These are phyloP conservation scores for Barnettozyma wickerhamii DNA, from an alignment of 805 yeast genomes.

Conservation along the genomic window DNA sequence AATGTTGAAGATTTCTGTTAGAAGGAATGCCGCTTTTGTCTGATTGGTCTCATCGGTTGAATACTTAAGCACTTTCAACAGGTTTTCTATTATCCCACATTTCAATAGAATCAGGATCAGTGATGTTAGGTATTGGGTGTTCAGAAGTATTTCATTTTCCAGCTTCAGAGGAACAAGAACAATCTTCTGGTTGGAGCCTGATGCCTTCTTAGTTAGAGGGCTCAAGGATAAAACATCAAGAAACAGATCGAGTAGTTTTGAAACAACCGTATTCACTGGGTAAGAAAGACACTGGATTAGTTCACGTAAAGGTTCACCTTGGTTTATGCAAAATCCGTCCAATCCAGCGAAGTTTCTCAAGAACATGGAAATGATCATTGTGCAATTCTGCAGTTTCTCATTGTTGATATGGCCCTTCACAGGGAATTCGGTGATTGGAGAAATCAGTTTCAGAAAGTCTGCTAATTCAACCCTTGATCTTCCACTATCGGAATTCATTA, in stretches of 20 bases:
- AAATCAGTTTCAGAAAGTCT: constrained; percentile 57
- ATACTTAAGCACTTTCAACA: constrained; percentile 39
- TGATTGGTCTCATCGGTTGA: constrained; percentile 41
- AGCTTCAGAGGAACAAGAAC: constrained; percentile 28
- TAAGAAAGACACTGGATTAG: constrained; percentile 58
- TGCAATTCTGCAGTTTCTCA: constrained; percentile 55
- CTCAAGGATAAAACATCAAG: constrained; percentile 61
- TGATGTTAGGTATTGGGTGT: constrained; percentile 65
- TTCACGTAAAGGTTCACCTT: constrained; percentile 50
- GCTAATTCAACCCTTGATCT: constrained; percentile 51
- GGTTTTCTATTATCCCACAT: constrained; percentile 47
- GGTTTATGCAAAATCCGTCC: constrained; percentile 53
- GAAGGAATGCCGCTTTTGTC: constrained; percentile 57
- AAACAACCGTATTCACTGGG: constrained; percentile 53
- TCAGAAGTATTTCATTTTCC: constrained; percentile 38
- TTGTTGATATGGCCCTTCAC: constrained; percentile 41
- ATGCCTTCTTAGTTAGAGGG: constrained; percentile 34
- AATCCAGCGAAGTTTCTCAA: constrained; percentile 78
- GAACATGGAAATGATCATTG: constrained; percentile 54
- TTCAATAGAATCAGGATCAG: constrained; percentile 51
- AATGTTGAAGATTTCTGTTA: constrained; percentile 57
- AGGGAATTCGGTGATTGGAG: constrained; percentile 68
- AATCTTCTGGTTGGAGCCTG: constrained; percentile 13
- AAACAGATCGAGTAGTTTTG: constrained; percentile 64
- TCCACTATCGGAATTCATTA: constrained; percentile 54